A percentile compares a stretch with the other conserved stretches of the same genome.
phyloP scores from a whole-genome alignment of 2,329 filamentous ascomycete genomes.

The Penicillium sp. region DNA sequence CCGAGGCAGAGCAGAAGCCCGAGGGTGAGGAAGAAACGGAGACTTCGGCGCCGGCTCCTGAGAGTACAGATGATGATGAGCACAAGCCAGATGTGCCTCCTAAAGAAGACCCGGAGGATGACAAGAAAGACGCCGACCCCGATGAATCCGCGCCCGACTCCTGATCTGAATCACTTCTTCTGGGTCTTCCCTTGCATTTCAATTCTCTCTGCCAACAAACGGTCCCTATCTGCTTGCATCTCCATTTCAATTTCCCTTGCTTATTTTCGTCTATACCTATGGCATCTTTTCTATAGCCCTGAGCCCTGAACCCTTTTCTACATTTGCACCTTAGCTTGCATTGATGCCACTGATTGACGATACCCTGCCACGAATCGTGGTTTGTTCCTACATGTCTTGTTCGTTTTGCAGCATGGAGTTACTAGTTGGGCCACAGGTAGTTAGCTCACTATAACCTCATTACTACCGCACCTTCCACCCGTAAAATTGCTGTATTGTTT shows the following conservation, averaged over 20 bases:
- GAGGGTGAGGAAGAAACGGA: constrained; percentile 8
- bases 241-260: background rate
- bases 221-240: background rate
- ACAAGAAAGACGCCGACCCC: constrained; percentile 1
- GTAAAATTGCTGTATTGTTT: no score
- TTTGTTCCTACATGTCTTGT: constrained; percentile 7
- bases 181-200: background rate
- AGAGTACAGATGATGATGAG: background rate
- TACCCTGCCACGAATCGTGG: constrained; percentile 22
- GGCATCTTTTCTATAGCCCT: constrained; percentile 14
- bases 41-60: background rate
- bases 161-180: background rate
- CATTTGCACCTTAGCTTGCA: constrained; percentile 8
- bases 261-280: constrained; percentile 14
- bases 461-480: background rate
- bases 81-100: background rate
- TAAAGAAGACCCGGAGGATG: constrained; percentile 1
- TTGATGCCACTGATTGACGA: constrained; percentile 23
- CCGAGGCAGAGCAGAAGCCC: constrained; percentile 12
- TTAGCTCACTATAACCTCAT: background rate
- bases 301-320: background rate
- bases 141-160: constrained; percentile 4
- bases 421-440: constrained; percentile 2
- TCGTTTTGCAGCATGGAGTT: constrained; percentile 10
- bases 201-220: background rate